Base-by-base conservation (phyloP, 345 rosid genomes). In the Mangifera indica region DNA sequence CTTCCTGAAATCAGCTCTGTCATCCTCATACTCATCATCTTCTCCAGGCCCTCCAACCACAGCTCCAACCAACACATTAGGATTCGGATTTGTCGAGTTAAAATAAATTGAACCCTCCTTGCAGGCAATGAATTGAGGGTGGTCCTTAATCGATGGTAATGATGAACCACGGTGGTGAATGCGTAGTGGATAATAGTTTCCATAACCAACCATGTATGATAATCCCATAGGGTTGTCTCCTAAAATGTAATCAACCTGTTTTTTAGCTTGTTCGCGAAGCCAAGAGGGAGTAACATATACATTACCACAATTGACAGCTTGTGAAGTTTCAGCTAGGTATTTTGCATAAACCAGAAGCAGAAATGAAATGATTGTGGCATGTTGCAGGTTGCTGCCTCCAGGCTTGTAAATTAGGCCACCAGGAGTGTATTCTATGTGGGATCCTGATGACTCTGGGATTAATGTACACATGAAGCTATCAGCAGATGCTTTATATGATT, bases 401-500 rank as follows among this genome's bases (percentile, higher is more conserved):
- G 99, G 96, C 82, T 82, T 95, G 94, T 91, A 87, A n/a, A 95
- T 86, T 40, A 95, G 85, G 78, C 99, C 99, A 1, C 94, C 99
- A 0, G 94, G 93, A 0, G 89, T 87, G 78, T 86, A 88, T 13
- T 84, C 90, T 3, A 91, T 84, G 86, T 91, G 98, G 24, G 84
- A 65, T 25, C 96, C 83, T 26, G 88, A 70, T 5, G 98, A 89
- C 10, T 87, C 88, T 1, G 98, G 97, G 22, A 92, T 73, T 7
- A 95, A 81, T 5, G 93, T 88, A 85, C 98, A 95, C 88, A 95
- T 92, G 82, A 95, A 95, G 86, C 98, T 92, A 78, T 95, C 98
- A 0, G 98, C 97, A 0, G 97, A 92, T 34, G 89, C 87, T 77
- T 87, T 95, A 86, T 92, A 95, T 52, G 98, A 88, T 66, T 86